Percentiles rank a stretch among this genome's conserved stretches.
Conservation (phyloP, 768 basidiomycete species). For the Termitomyces sp. region DNA sequence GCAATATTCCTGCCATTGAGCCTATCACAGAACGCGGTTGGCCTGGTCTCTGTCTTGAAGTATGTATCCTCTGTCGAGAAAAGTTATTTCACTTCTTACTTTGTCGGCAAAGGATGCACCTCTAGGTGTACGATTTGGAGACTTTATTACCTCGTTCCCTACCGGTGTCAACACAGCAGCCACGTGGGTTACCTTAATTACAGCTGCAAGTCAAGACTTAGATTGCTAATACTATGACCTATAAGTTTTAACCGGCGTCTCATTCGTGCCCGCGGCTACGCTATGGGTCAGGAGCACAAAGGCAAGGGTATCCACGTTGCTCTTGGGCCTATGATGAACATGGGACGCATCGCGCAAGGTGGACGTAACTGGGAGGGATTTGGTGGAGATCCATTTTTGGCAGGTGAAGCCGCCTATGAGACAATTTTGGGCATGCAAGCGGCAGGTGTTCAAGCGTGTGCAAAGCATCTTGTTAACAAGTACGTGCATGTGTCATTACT, state of each 20-base stretch:
- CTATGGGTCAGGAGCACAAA: conserved; percentile 78
- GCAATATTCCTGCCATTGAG: conserved; percentile 51
- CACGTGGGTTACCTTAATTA: conserved; percentile 45
- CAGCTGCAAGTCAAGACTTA: not conserved
- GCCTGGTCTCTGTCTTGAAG: conserved; percentile 71
- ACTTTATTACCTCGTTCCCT: conserved; percentile 76
- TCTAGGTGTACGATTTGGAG: conserved; percentile 69
- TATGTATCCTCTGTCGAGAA: conserved; percentile 14
- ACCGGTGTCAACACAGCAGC: conserved; percentile 79
- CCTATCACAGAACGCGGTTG: conserved; percentile 38
- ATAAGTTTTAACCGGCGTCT: conserved; percentile 69
- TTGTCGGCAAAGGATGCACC: conserved; percentile 49
- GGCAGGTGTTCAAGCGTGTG: conserved; percentile 79
- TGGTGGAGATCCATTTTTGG: conserved; percentile 82
- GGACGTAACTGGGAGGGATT: conserved; percentile 97
- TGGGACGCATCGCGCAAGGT: conserved; percentile 70
- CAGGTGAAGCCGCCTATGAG: conserved; percentile 75
- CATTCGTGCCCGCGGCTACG: conserved; percentile 68
- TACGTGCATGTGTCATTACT: conserved; percentile 22
- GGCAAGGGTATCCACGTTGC: conserved; percentile 83
- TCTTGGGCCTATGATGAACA: conserved; percentile 82
- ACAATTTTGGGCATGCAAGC: conserved; percentile 80
- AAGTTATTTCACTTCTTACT: not conserved
- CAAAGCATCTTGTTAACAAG: conserved; percentile 81
- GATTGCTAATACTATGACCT: not conserved